Conservation (phyloP, 768 basidiomycete species). For the Peribolospora kevripleyi region DNA sequence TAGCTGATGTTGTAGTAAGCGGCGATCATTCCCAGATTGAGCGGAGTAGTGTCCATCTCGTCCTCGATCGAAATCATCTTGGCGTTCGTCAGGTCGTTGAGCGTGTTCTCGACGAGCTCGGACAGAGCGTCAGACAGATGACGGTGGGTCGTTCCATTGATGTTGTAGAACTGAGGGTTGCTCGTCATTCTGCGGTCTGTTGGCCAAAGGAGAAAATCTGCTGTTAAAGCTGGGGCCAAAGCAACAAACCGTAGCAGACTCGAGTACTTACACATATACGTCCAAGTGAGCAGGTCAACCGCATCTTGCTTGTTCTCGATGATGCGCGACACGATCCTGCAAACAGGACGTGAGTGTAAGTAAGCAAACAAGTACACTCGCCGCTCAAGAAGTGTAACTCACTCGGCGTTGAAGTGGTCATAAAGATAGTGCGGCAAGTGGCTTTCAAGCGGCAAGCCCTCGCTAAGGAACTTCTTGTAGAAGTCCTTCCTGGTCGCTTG, state of each 20-base stretch:
- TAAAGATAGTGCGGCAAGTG: slow-evolving; percentile 74
- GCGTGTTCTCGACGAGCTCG: slow-evolving; percentile 78
- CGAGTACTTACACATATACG: slow-evolving; percentile 29
- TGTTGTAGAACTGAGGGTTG: slow-evolving; percentile 84
- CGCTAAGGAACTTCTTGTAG: slow-evolving; percentile 91
- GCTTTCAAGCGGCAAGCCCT: slow-evolving; percentile 93
- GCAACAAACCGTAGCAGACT: neutral
- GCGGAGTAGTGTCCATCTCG: slow-evolving; percentile 26
- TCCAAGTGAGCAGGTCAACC: slow-evolving; percentile 91
- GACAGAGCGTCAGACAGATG: slow-evolving; percentile 89
- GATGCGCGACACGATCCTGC: slow-evolving; percentile 70
- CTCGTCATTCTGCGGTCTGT: slow-evolving; percentile 91
- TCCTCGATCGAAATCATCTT: slow-evolving; percentile 72
- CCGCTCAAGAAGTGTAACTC: no score
- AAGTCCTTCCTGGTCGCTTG: slow-evolving; percentile 96
- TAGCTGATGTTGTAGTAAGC: slow-evolving; percentile 82
- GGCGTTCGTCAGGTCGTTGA: slow-evolving; percentile 73
- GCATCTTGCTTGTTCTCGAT: slow-evolving; percentile 85
- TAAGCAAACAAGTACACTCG: no score
- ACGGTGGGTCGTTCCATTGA: slow-evolving; percentile 84
- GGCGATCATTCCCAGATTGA: slow-evolving; percentile 96
- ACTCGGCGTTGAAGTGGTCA: slow-evolving; percentile 87
- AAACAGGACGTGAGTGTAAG: no score
- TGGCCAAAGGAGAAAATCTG: slow-evolving; percentile 5
- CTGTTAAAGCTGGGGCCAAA: neutral